Evolutionary conservation across 2,329 filamentous ascomycete species (phyloP), one percentile per base, ranked within the genome.

Genomic region (Ophiostoma triangulosporum): DNA sequence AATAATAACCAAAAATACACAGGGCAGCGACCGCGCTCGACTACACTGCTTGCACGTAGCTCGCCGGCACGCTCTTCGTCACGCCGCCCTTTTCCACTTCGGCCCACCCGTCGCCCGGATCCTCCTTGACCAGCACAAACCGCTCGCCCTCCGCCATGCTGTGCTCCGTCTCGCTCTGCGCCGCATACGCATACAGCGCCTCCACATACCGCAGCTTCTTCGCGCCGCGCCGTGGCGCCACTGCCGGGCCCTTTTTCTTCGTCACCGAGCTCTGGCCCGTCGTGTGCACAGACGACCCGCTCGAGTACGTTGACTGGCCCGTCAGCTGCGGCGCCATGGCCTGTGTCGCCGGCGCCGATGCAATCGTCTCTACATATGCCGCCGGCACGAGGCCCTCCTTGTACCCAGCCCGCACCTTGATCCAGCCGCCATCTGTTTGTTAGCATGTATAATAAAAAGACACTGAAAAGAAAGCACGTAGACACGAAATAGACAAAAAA

Each of bases 141-240:
- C 83, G 78, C 68, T 98, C 93, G 1, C 93, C 93, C 68, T 95
- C 91, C 1, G 67, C 66, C 88, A 98, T 98, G 63, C 77, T 88
- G 67, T 91, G 89, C 69, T 98, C 93, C 7, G 81, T 78, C 6
- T 94, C 88, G 60, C 82, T 89, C 62, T 88, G 83, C 17, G 91
- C 88, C 51, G 83, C 75, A 66, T 98, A 98, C 50, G 93, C 88
- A 66, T 97, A 98, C 62, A 97, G 60, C 1, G 93, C 93, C 65
- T 95, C 86, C 1, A 94, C 91, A 62, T 97, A 95, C 64, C 85
- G 88, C 33, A 96, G 74, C 66, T 95, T 95, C 78, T 95, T 96
- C 4, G 89, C 90, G 14, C 90, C 90, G 9, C 90, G 81, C 60
- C 84, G 84, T 4, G 93, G 93, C 14, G 93, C 93, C 4, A 98